Base-by-base conservation (phyloP, 2,329 filamentous ascomycete genomes). In the Penicillium rolfsii region DNA sequence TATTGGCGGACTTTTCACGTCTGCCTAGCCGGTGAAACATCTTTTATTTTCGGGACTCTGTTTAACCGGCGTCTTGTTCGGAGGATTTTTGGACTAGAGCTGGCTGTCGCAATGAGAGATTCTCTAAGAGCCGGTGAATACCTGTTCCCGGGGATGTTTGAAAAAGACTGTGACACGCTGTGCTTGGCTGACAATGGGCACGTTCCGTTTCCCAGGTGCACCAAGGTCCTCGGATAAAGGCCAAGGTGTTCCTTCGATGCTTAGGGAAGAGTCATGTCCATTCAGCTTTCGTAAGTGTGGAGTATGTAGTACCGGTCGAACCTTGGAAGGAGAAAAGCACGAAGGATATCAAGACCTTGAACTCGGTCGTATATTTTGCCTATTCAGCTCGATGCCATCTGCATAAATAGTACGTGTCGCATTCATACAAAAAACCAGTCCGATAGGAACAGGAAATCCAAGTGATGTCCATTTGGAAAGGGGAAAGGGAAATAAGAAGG, bases 11-110 rank as follows among this genome's bases (percentile, higher is more conserved):
- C 4, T 53, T 59, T 52, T 52, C 49, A 54, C 16, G 52, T 45
- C 57, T 58, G 55, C 55, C 53, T 62, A 38, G 22, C n/a, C 4
- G 30, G 43, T 35, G 26, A 58, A 36, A 24, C 40, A 2, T 5
- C 24, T 41, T 22, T 41, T 5, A 22, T 41, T 22, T 41, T 43
- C 40, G 22, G 38, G 38, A 36, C 28, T 36, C 12, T 36, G 11
- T 35, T 19, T 5, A n/a, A 40, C 38, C 38, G 8, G 38, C 3
- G 2, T 40, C 19, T 40, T 19, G 33, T 12, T 35, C 11, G 12
- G 9, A 35, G 33, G 8, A 40, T n/a, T n/a, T 38, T 40, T n/a
- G 8, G 7, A 19, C 6, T 40, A n/a, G n/a, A 19, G 16, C 7
- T n/a, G n/a, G n/a, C 16, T 19, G n/a, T 19, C 5, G 4, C 11